Conservation (phyloP, 257 asterid species). For the Prunella vulgaris region DNA sequence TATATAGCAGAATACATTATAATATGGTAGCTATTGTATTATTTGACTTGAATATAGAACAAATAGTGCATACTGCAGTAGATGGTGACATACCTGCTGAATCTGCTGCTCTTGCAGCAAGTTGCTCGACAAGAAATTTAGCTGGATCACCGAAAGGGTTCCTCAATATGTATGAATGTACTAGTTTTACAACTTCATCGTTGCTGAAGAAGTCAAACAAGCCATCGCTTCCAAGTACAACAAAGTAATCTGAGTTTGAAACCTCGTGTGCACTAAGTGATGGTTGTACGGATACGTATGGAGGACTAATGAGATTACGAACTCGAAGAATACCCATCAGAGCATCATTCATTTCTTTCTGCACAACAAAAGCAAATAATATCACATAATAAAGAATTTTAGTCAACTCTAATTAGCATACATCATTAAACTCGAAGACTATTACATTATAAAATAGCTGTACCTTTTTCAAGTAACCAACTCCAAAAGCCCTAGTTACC, state of each 20-base stretch:
- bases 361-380: constrained; percentile 18
- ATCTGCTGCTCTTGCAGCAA: constrained; percentile 84
- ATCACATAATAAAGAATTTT: not conserved
- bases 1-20: not conserved
- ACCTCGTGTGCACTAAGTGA: constrained; percentile 62
- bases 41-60: not conserved
- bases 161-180: constrained; percentile 44
- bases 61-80: not conserved
- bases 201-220: constrained; percentile 91
- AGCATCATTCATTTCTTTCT: constrained; percentile 88
- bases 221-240: constrained; percentile 95
- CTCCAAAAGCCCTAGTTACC: constrained; percentile 97
- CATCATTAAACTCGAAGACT: not conserved
- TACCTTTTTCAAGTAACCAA: constrained; percentile 96
- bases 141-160: constrained; percentile 93
- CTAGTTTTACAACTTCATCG: constrained; percentile 74
- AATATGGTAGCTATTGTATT: not conserved
- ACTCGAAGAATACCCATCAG: constrained; percentile 95
- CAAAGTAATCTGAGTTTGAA: constrained; percentile 68
- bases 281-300: constrained; percentile 76
- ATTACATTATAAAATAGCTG: not conserved
- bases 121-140: constrained; percentile 79
- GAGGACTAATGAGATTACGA: constrained; percentile 79
- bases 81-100: constrained; percentile 62
- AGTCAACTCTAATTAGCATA: not conserved